These are phyloP conservation scores for Tylopilus felleus DNA, from an alignment of 768 basidiomycete species.

Conservation along the genomic window DNA sequence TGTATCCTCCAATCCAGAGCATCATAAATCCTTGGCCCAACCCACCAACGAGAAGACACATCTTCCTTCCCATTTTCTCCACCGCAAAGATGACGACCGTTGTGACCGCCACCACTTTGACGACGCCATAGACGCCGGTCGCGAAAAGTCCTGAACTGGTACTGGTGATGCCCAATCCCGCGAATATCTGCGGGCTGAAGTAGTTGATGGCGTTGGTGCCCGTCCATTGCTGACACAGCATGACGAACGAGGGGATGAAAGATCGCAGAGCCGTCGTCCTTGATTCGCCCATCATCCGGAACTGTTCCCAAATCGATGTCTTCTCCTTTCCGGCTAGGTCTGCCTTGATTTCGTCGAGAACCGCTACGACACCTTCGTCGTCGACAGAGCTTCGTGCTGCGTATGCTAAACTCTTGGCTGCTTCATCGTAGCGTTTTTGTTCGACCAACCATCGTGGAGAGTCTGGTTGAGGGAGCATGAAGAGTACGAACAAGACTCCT, in stretches of 20 bases:
- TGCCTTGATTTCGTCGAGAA: conserved; percentile 46
- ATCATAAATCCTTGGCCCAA: conserved; percentile 43
- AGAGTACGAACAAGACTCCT: conserved; percentile 44
- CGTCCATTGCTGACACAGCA: conserved; percentile 49
- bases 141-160: conserved; percentile 45
- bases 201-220: conserved; percentile 57
- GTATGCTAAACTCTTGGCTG: conserved; percentile 39
- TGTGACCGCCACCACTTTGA: conserved; percentile 42
- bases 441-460: conserved; percentile 58
- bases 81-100: conserved; percentile 44
- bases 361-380: conserved; percentile 34
- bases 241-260: conserved; percentile 44
- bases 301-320: conserved; percentile 34
- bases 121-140: conserved; percentile 42
- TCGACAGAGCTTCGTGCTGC: conserved; percentile 30
- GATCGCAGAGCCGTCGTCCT: conserved; percentile 41
- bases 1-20: conserved; percentile 38
- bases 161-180: conserved; percentile 43
- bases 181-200: conserved; percentile 51
- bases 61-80: conserved; percentile 47
- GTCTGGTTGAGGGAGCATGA: conserved; percentile 50
- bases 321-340: conserved; percentile 44
- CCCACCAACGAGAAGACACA: conserved; percentile 46
- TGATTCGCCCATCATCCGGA: conserved; percentile 43
- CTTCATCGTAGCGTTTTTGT: conserved; percentile 39